phyloP scores from a whole-genome alignment of 495 filamentous ascomycete species.

The Penicillium argentinense region DNA sequence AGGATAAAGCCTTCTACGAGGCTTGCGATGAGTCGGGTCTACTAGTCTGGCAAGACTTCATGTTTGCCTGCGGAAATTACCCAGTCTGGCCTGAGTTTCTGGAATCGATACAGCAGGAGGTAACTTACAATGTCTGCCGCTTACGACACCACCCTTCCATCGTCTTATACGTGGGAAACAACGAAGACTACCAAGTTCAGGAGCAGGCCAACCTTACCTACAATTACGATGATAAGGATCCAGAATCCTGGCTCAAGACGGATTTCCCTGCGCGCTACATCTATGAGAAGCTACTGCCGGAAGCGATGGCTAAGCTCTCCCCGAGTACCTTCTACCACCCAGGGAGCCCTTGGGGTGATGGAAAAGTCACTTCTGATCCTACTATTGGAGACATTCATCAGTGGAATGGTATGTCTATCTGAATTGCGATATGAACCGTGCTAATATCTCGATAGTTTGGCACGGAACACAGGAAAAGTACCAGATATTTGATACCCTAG shows the following conservation, averaged over 20 bases:
- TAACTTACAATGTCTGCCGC: slow-evolving; percentile 69
- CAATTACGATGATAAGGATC: slow-evolving; percentile 68
- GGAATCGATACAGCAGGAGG: slow-evolving; percentile 68
- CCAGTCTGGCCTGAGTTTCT: slow-evolving; percentile 69
- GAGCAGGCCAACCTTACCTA: slow-evolving; percentile 65
- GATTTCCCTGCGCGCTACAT: slow-evolving; percentile 91
- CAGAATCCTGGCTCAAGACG: slow-evolving; percentile 80
- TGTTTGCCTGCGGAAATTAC: slow-evolving; percentile 80
- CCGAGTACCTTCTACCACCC: slow-evolving; percentile 77
- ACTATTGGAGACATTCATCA: slow-evolving; percentile 94
- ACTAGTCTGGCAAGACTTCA: slow-evolving; percentile 81
- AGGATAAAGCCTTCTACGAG: slow-evolving; percentile 70
- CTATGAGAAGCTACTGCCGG: slow-evolving; percentile 85
- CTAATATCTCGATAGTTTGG: slow-evolving; percentile 62
- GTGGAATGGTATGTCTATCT: slow-evolving; percentile 65
- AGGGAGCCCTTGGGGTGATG: slow-evolving; percentile 83
- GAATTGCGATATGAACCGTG: not conserved
- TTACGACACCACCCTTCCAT: slow-evolving; percentile 85
- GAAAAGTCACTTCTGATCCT: slow-evolving; percentile 70
- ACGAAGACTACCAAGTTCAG: slow-evolving; percentile 92
- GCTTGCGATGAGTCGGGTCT: slow-evolving; percentile 73
- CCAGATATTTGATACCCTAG: slow-evolving; percentile 83
- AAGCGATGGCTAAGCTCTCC: slow-evolving; percentile 59
- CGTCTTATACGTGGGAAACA: slow-evolving; percentile 87
- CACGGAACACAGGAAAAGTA: slow-evolving; percentile 91